Evolutionary conservation across 305 asterid genomes (phyloP).

Genomic region (Coffea humblotiana): DNA sequence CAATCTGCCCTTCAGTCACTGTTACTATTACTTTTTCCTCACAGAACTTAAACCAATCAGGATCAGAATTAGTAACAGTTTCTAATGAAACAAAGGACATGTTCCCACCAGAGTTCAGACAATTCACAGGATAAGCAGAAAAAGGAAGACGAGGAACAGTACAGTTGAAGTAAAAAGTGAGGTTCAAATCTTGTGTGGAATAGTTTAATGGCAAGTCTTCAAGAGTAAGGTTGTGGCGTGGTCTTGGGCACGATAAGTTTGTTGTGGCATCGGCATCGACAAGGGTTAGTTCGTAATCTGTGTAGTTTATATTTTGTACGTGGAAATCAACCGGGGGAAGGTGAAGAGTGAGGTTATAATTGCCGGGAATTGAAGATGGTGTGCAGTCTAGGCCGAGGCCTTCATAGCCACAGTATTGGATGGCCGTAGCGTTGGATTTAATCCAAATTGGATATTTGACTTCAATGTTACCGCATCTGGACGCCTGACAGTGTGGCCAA

Average conservation of each 20-base stretch:
- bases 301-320: not conserved
- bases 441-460: conserved; percentile 19
- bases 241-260: not conserved
- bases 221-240: conserved; percentile 10
- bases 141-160: not conserved
- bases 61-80: too few species aligned
- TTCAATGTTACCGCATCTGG: conserved; percentile 6
- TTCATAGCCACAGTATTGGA: conserved; percentile 15
- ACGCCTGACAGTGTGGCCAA: not conserved
- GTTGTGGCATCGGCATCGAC: not conserved
- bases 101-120: not conserved
- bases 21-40: conserved; percentile 11
- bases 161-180: conserved; percentile 22
- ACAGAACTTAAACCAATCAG: not conserved
- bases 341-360: not conserved
- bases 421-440: not conserved
- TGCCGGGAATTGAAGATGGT: not conserved
- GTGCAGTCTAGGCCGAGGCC: conserved; percentile 14
- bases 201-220: not conserved
- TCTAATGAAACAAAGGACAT: not conserved
- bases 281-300: not conserved
- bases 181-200: conserved; percentile 4
- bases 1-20: not conserved
- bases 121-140: not conserved
- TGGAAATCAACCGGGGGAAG: not conserved